These are phyloP conservation scores for Pseudopyricularia cyperi DNA, from an alignment of 2,329 filamentous ascomycete species.

Conservation along the genomic window DNA sequence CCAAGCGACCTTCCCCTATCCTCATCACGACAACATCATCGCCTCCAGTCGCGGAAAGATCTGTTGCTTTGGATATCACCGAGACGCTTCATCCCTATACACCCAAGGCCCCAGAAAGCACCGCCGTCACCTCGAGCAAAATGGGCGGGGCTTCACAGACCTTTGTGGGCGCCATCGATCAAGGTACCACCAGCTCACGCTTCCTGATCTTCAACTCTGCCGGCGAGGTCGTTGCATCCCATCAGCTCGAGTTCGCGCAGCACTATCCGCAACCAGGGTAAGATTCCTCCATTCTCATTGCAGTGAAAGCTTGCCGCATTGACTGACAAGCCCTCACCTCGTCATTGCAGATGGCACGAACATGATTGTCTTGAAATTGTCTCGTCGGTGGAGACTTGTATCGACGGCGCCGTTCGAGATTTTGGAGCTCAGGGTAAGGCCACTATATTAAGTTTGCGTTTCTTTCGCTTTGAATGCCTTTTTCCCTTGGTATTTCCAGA, in stretches of 20 bases:
- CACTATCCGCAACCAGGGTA: constrained; percentile 65
- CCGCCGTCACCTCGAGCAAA: not conserved
- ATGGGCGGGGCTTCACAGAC: constrained; percentile 16
- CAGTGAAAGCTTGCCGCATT: not conserved
- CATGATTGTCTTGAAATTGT: constrained; percentile 68
- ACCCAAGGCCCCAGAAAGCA: not conserved
- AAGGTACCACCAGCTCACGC: constrained; percentile 65
- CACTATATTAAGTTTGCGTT: too few species aligned
- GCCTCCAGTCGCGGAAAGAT: not conserved
- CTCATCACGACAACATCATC: not conserved
- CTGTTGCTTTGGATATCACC: not conserved
- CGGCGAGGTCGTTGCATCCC: constrained; percentile 56
- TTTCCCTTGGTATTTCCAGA: too few species aligned
- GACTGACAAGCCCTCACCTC: not conserved
- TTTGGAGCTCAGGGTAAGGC: constrained; percentile 58
- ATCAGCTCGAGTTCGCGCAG: constrained; percentile 66
- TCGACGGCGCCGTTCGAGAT: constrained; percentile 56
- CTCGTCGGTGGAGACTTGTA: constrained; percentile 59
- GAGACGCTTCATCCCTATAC: too few species aligned
- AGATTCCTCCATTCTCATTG: constrained; percentile 12
- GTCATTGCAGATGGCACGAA: constrained; percentile 59
- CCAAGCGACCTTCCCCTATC: not conserved
- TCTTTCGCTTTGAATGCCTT: too few species aligned
- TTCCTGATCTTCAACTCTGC: constrained; percentile 66
- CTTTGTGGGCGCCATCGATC: constrained; percentile 68